phyloP scores from a whole-genome alignment of 2,329 filamentous ascomycete species.

The Ceratocystis variospora region DNA sequence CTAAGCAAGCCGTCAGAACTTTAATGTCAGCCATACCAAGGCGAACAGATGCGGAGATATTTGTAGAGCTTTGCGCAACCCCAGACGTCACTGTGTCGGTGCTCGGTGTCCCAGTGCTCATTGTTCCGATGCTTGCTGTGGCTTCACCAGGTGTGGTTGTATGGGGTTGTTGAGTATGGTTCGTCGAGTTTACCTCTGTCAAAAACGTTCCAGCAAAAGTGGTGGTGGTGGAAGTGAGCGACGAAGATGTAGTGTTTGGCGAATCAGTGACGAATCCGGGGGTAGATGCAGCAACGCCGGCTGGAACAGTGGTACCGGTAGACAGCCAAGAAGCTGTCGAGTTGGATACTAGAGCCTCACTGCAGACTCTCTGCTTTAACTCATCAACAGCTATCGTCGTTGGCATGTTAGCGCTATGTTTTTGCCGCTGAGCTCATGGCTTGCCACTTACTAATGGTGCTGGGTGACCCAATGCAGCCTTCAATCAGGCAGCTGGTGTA shows the following conservation, averaged over 20 bases:
- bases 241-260: too few relatives aligned
- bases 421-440: not conserved
- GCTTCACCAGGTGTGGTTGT: not conserved
- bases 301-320: not conserved
- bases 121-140: not conserved
- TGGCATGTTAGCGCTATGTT: not conserved
- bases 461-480: slow-evolving; percentile 14
- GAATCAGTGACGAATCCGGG: not conserved
- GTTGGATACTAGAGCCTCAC: not conserved
- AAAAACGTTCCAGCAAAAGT: not conserved
- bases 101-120: not conserved
- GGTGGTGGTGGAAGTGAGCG: not conserved
- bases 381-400: not conserved
- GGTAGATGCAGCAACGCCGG: not conserved
- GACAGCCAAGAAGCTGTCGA: not conserved
- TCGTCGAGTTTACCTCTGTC: not conserved
- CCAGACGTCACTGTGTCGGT: not conserved
- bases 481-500: slow-evolving; percentile 19
- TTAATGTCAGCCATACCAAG: not conserved
- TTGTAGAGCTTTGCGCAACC: not conserved
- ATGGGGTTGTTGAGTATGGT: not conserved
- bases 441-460: slow-evolving; percentile 11
- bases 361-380: not conserved
- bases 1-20: not conserved
- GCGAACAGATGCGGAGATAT: not conserved